Conservation (phyloP, 306 rosid species). For the Cyclanthera cordifolia region DNA sequence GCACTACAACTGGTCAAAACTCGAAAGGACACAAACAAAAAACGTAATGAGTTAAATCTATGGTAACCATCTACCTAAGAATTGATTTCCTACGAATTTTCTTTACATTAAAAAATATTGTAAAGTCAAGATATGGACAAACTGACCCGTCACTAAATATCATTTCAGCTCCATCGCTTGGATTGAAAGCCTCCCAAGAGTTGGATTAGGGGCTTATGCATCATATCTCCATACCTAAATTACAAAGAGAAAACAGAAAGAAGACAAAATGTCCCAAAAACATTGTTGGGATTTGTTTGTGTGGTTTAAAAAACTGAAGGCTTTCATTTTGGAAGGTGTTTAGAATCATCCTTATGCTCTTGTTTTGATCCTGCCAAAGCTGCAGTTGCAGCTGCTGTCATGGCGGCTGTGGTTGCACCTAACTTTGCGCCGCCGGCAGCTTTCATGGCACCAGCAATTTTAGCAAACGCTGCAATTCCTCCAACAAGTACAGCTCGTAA, state of each 20-base stretch:
- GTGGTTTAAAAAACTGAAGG: neutral
- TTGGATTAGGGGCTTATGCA: neutral
- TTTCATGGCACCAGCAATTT: slow-evolving; percentile 58
- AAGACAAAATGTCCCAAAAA: neutral
- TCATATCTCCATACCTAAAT: neutral
- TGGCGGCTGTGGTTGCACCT: slow-evolving; percentile 68
- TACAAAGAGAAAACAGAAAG: too few species aligned
- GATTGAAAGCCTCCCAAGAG: neutral
- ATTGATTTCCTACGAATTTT: too few species aligned
- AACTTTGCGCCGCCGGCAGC: slow-evolving; percentile 79
- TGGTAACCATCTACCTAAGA: too few species aligned
- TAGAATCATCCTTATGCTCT: slow-evolving; percentile 38
- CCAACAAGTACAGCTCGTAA: slow-evolving; percentile 72
- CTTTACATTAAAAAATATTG: too few species aligned
- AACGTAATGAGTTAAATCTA: too few species aligned
- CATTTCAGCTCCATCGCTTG: neutral
- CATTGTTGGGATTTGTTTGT: slow-evolving; percentile 3
- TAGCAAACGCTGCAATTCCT: slow-evolving; percentile 82
- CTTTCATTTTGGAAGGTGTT: slow-evolving; percentile 24
- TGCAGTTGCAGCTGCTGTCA: slow-evolving; percentile 85
- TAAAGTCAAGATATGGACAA: too few species aligned
- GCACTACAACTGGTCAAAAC: too few species aligned
- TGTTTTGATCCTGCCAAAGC: slow-evolving; percentile 55
- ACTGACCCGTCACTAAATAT: too few species aligned
- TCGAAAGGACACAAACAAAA: too few species aligned